Evolutionary conservation across 2,329 filamentous ascomycete species (phyloP).

Genomic region (Chaetomium sp.): DNA sequence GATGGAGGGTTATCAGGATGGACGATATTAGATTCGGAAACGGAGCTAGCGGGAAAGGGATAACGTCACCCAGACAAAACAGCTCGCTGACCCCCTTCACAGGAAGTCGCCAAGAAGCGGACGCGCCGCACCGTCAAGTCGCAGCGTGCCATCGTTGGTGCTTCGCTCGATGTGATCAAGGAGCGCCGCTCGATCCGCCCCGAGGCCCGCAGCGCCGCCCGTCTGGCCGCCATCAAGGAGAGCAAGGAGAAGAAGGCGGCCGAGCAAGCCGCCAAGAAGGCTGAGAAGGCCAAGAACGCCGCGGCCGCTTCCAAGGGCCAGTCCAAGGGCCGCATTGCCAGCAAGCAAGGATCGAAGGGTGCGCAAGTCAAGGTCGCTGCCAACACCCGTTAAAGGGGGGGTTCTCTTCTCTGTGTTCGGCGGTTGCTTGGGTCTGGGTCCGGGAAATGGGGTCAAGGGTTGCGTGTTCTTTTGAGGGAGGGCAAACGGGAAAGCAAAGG

Average conservation of each 20-base stretch:
- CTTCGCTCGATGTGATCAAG: constrained; percentile 99
- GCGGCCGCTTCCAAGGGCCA: constrained; percentile 68
- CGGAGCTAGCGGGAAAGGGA: neutral
- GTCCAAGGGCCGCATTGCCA: constrained; percentile 65
- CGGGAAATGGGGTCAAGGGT: neutral
- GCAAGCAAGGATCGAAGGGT: constrained; percentile 97
- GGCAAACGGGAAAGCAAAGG: constrained; percentile 9
- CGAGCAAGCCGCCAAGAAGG: constrained; percentile 89
- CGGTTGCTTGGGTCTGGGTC: constrained; percentile 13
- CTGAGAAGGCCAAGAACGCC: constrained; percentile 95
- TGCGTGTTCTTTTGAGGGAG: constrained; percentile 15
- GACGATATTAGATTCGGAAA: neutral
- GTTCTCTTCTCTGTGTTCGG: constrained; percentile 3
- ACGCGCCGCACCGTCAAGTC: constrained; percentile 96
- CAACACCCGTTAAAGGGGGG: constrained; percentile 67
- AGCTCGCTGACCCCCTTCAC: constrained; percentile 39
- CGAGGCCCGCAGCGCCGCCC: constrained; percentile 89
- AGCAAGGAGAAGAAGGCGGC: constrained; percentile 98
- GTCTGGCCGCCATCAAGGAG: constrained; percentile 86
- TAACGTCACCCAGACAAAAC: neutral
- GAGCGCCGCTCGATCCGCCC: constrained; percentile 93
- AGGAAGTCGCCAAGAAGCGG: constrained; percentile 99
- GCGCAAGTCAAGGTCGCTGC: constrained; percentile 77
- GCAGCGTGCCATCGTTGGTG: constrained; percentile 98
- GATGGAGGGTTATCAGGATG: constrained; percentile 1